These are phyloP conservation scores for Penicillium diatomitis DNA, from an alignment of 495 filamentous ascomycete species.

Conservation along the genomic window DNA sequence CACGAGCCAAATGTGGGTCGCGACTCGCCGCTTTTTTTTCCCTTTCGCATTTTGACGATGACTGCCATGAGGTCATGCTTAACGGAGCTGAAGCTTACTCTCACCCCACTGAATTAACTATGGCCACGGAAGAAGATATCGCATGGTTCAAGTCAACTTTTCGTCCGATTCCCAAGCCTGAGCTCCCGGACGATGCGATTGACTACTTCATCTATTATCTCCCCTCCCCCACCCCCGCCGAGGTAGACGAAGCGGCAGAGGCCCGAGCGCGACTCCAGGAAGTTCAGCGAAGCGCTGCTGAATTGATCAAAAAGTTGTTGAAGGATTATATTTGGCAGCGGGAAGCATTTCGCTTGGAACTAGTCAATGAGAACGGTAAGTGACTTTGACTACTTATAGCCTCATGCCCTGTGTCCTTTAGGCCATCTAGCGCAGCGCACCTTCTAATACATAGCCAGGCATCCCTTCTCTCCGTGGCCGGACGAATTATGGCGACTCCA, in stretches of 20 bases:
- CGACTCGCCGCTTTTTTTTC: conserved; percentile 20
- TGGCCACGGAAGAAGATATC: conserved; percentile 40
- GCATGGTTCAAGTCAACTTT: conserved; percentile 44
- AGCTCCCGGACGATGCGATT: conserved; percentile 75
- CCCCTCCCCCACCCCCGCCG: conserved; percentile 34
- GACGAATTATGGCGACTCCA: conserved; percentile 83
- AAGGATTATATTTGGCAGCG: conserved; percentile 95
- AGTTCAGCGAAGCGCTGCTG: conserved; percentile 58
- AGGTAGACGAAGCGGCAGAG: conserved; percentile 41
- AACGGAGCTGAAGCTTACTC: neutral
- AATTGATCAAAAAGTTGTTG: conserved; percentile 52
- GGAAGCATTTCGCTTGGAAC: conserved; percentile 57
- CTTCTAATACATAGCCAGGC: conserved; percentile 16
- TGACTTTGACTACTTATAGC: no score
- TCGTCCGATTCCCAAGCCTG: conserved; percentile 52
- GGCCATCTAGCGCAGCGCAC: neutral
- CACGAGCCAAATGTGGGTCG: conserved; percentile 14
- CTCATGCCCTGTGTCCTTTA: no score
- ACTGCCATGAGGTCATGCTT: conserved; percentile 33
- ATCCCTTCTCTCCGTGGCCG: conserved; percentile 50
- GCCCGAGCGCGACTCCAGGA: conserved; percentile 52
- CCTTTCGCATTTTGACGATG: conserved; percentile 3
- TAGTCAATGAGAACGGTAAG: conserved; percentile 51
- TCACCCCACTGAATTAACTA: conserved; percentile 5
- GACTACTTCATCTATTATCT: conserved; percentile 77